These are phyloP conservation scores for Henckelia pumila DNA, from an alignment of 257 asterid genomes.

Conservation along the genomic window DNA sequence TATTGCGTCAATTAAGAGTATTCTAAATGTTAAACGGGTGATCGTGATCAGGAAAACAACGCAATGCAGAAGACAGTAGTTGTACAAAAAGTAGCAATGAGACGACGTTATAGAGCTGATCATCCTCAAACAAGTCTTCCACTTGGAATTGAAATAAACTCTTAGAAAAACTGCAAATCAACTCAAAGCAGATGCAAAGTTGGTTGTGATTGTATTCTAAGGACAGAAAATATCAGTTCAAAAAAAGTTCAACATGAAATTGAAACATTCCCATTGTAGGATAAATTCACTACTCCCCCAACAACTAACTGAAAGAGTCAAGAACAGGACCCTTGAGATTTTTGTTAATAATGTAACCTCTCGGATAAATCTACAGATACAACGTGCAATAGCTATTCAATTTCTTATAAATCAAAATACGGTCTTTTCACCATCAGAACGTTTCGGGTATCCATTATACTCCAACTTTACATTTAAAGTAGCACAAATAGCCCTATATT, in stretches of 20 bases:
- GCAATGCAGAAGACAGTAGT: background rate
- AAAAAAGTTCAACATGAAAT: background rate
- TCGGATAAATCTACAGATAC: background rate
- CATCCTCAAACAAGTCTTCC: background rate
- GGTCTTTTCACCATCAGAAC: constrained; percentile 30
- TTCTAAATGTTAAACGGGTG: background rate
- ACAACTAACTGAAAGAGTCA: background rate
- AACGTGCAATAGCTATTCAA: background rate
- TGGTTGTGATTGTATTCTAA: background rate
- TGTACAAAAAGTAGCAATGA: background rate
- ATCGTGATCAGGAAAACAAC: background rate
- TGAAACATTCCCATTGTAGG: background rate
- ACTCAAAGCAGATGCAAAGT: no score
- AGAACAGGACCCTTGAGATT: background rate
- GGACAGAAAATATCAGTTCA: background rate
- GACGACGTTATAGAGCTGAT: no score
- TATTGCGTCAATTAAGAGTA: background rate
- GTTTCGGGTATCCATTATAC: constrained; percentile 40
- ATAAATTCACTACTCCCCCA: background rate
- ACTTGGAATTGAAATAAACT: no score
- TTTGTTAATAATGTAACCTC: background rate
- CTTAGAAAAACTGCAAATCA: background rate
- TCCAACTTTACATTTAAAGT: constrained; percentile 52
- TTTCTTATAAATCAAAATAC: constrained; percentile 34
- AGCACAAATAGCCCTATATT: constrained; percentile 53